Evolutionary conservation across 2,329 filamentous ascomycete species (phyloP).

Genomic region (Fonsecaea multimorphosa): DNA sequence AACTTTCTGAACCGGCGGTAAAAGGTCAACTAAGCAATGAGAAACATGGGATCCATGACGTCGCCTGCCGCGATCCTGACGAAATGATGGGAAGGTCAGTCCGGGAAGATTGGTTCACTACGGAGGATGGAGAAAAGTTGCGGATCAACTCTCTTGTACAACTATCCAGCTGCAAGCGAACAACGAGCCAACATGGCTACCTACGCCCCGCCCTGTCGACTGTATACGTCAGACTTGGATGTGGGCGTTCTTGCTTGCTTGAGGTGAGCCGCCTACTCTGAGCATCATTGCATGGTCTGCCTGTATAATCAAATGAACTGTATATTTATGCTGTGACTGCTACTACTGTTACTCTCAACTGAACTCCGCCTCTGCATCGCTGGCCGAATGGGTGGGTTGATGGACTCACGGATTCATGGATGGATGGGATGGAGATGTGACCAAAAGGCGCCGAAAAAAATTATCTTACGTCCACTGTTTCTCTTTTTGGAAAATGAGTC

Average conservation of each 20-base stretch:
- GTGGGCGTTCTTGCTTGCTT: neutral
- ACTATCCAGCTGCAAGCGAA: neutral
- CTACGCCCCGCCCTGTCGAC: neutral
- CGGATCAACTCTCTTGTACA: neutral
- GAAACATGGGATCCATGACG: neutral
- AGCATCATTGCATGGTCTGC: neutral
- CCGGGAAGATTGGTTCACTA: neutral
- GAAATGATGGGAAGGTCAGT: neutral
- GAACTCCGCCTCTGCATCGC: neutral
- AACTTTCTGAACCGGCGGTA: conserved; percentile 32
- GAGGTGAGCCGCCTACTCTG: neutral
- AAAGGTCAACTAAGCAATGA: neutral
- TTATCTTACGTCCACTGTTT: neutral
- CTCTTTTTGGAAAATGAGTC: neutral
- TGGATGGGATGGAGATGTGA: neutral
- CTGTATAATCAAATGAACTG: neutral
- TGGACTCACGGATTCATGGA: neutral
- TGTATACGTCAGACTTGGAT: neutral
- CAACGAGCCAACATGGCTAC: neutral
- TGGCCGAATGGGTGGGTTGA: neutral
- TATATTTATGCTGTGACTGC: neutral
- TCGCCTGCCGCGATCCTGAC: neutral
- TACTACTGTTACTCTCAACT: neutral
- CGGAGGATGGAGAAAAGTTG: neutral
- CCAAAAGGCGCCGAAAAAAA: neutral